These are phyloP conservation scores for Lactarius hengduanensis DNA, from an alignment of 768 basidiomycete species.

Conservation along the genomic window DNA sequence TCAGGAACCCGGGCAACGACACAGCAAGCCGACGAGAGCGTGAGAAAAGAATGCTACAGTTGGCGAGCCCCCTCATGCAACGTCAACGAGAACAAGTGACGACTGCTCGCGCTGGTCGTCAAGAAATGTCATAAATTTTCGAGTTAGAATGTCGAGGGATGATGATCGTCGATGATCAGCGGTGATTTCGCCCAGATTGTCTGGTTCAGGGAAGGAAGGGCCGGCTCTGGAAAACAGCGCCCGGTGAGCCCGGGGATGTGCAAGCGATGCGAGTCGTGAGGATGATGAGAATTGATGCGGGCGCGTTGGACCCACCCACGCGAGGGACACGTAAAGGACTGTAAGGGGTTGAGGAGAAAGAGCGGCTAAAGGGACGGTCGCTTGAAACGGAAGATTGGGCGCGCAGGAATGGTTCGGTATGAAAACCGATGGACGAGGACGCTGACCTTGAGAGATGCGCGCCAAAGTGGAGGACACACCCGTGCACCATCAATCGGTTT, in stretches of 20 bases:
- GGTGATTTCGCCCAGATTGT: constrained; percentile 3
- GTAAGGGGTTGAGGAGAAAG: neutral
- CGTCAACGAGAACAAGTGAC: neutral
- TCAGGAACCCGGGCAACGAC: neutral
- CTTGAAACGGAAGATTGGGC: neutral
- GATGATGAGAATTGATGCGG: neutral
- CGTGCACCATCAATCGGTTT: constrained; percentile 5
- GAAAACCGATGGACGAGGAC: constrained; percentile 22
- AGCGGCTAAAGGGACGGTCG: neutral
- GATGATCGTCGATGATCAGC: constrained; percentile 7
- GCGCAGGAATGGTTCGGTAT: neutral
- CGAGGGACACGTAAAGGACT: neutral
- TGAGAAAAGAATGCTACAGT: constrained; percentile 5
- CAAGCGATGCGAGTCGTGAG: constrained; percentile 13
- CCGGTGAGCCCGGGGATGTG: constrained; percentile 12
- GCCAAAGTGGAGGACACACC: constrained; percentile 1
- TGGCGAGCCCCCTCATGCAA: neutral
- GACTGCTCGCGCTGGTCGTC: neutral
- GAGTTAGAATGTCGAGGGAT: neutral
- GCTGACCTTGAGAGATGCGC: constrained; percentile 15
- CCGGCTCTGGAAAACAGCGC: neutral
- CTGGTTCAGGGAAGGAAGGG: constrained; percentile 6
- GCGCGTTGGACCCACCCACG: neutral
- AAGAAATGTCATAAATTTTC: neutral
- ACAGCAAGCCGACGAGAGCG: constrained; percentile 11